Evolutionary conservation across 2,329 filamentous ascomycete species (phyloP), one percentile per base, ranked within the genome.

Genomic region (Cordyceps javanica): DNA sequence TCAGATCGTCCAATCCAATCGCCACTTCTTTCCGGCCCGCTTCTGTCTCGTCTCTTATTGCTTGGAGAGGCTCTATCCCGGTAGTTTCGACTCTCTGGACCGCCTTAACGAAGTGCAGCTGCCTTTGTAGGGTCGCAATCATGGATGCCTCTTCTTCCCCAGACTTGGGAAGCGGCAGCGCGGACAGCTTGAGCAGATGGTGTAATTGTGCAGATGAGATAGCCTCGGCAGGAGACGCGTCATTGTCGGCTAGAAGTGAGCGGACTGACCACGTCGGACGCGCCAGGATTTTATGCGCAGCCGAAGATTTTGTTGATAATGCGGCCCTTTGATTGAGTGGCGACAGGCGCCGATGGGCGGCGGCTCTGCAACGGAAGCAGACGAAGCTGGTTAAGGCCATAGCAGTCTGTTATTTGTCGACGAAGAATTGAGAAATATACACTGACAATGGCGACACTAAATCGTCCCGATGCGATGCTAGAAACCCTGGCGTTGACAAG

Each of bases 91-190:
- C 87, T 45, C 80, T 76, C 67, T 96, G 92, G 21, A 97, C 86
- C 61, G 91, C 84, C 60, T 83, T 86, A n/a, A 97, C 91, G 68
- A 99, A 99, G 66, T 89, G 87, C 0, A 99, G 82, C 69, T 99
- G 94, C 32, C 88, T 85, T 54, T 86, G 81, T 2, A 99, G 80
- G 1, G 87, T 92, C 23, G 80, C 69, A 3, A 96, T 80, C 83
- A 96, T 90, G 26, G 78, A 73, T 0, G 75, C 66, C 69, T 96
- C 88, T 64, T 91, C 86, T 53, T 77, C 77, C 2, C 75, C 62
- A 2, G 78, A 78, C 19, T 78, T 73, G 0, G 93, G 91, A 1
- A 80, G 80, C 0, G 93, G 91, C 0, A 99, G 86, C 14, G 93
- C 92, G 4, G 92, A 96, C 39, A 97, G 86, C 19, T 90, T 89